Conservation (phyloP, 2,329 filamentous ascomycete species). For the Bipolaris gigantea region DNA sequence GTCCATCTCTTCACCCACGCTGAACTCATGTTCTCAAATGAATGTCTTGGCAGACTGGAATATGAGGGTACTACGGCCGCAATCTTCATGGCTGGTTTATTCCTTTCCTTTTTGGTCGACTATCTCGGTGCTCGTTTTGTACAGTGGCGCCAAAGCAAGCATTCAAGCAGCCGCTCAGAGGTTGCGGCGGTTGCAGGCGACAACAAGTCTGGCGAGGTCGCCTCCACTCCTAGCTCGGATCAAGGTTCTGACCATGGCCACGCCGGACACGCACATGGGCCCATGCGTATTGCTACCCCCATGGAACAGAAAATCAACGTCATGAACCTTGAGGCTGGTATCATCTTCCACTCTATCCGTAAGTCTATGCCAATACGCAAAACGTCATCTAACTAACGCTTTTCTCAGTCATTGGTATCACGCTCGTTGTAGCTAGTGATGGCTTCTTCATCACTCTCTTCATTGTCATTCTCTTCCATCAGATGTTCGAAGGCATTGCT, state of each 20-base stretch:
- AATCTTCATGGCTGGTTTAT: constrained; percentile 73
- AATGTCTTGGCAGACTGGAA: constrained; percentile 65
- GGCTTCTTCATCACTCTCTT: constrained; percentile 56
- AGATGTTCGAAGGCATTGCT: constrained; percentile 76
- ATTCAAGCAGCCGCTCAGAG: constrained; percentile 17
- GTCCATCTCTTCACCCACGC: constrained; percentile 74
- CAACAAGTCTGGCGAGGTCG: constrained; percentile 17
- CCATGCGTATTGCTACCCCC: constrained; percentile 21
- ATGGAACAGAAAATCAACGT: constrained; percentile 59
- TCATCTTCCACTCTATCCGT: constrained; percentile 74
- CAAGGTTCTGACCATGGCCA: constrained; percentile 21
- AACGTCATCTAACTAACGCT: neutral
- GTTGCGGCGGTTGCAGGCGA: constrained; percentile 9
- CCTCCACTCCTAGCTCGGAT: constrained; percentile 14
- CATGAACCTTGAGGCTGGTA: constrained; percentile 71
- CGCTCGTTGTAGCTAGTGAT: constrained; percentile 58
- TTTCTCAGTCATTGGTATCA: constrained; percentile 61
- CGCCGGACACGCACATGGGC: constrained; percentile 26
- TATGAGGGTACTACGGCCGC: constrained; percentile 72
- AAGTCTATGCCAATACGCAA: constrained; percentile 34
- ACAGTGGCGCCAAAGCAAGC: constrained; percentile 36
- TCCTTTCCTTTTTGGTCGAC: constrained; percentile 72
- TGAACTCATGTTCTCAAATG: constrained; percentile 69
- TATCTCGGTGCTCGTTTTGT: constrained; percentile 66
- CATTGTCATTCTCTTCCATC: constrained; percentile 73